Base-by-base conservation (phyloP, 1,284 basidiomycete genomes). In the Melanopsichium pennsylvanicum region DNA sequence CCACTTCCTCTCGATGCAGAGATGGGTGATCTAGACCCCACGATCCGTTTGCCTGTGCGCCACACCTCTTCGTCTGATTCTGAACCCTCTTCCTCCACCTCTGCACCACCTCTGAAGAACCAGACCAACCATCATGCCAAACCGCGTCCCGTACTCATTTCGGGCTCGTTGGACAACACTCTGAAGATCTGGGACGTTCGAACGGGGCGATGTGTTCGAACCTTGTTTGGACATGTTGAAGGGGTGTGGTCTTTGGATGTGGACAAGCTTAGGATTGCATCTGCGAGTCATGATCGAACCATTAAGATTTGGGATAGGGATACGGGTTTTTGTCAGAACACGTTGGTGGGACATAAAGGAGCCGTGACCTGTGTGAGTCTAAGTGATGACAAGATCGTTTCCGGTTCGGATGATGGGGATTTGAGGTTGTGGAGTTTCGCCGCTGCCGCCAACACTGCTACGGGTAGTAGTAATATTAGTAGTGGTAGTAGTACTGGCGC, bases 121-220 rank as follows among this genome's bases (percentile, higher is more conserved):
- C n/a, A n/a, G n/a, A n/a, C n/a, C n/a, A n/a, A n/a, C n/a, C n/a
- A n/a, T n/a, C n/a, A n/a, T n/a, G 27, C 34, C 29, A 57, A 56
- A 33, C 39, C 51, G 13, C 70, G 77, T 0, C 74, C 92, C 3
- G 84, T 95, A 13, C 86, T 98, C 49, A 88, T 96, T 56, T 92
- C 92, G 0, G 94, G 93, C 6, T 90, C 90, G 72, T 84, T 97
- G 62, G 95, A 98, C 81, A 97, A 97, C 80, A 97, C 93, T 13
- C 89, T 98, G 83, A 93, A 93, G 82, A 79, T 95, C 15, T 99
- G 96, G 96, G 93, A 97, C 78, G 88, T 97, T 35, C 91, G 95
- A 70, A 88, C 88, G 2, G 92, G 90, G 22, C 87, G 89, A 71
- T 87, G 89, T 39, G 84, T 87, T 42, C 85, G 87, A 72, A 97